Evolutionary conservation across 139 green algal genomes (phyloP).

Genomic region (Astrephomene gubernaculifera): DNA sequence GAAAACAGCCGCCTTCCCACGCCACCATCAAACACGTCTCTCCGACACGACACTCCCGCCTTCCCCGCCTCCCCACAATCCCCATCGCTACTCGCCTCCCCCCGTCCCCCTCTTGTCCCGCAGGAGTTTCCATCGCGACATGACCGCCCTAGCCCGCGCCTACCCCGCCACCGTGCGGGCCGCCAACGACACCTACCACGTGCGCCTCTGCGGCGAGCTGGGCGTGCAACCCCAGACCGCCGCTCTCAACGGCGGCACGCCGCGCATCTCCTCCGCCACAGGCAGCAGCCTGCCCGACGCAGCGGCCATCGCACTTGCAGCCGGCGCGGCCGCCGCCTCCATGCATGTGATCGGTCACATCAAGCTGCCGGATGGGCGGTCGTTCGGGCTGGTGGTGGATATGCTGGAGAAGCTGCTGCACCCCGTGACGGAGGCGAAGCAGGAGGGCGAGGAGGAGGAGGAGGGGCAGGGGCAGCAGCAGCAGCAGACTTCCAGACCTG

Average conservation of each 20-base stretch:
- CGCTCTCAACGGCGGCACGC: background rate
- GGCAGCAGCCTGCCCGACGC: too few species aligned
- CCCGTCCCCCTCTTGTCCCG: background rate
- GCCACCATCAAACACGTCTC: too few species aligned
- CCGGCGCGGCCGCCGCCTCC: background rate
- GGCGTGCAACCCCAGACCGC: conserved; percentile 12
- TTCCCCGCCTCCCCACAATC: too few species aligned
- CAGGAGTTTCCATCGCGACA: conserved; percentile 41
- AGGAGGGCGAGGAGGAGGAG: background rate
- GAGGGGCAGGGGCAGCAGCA: conserved; percentile 3
- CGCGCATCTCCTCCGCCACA: background rate
- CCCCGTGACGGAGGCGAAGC: background rate
- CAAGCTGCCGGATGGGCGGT: conserved; percentile 39
- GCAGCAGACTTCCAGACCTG: background rate
- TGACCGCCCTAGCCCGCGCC: conserved; percentile 15
- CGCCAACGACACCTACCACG: conserved; percentile 42
- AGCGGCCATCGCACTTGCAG: background rate
- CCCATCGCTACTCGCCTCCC: too few species aligned
- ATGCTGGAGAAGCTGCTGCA: conserved; percentile 6
- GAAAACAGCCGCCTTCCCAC: too few species aligned
- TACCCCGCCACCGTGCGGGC: conserved; percentile 27
- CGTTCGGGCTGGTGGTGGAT: conserved; percentile 28
- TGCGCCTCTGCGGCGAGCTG: conserved; percentile 6
- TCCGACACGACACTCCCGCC: too few species aligned
- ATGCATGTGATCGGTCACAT: background rate